Base-by-base conservation (phyloP, 2,329 filamentous ascomycete species). In the Didymella glomerata region DNA sequence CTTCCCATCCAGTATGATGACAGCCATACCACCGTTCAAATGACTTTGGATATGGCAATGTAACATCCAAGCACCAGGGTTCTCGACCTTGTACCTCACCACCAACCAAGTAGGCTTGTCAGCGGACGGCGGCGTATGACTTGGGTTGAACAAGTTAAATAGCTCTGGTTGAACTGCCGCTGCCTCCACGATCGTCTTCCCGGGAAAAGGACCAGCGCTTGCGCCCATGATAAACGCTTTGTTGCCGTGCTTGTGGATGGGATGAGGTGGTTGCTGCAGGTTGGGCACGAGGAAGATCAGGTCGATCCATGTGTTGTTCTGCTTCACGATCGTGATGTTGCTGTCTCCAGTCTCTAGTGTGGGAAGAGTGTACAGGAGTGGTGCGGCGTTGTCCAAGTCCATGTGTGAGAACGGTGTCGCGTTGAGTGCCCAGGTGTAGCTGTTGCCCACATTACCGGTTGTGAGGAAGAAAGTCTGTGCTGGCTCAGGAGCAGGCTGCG, bases 221-320 rank as follows among this genome's bases (percentile, higher is more conserved):
- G 74, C 57, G 1, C 86, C 87, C 32, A 89, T 80, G 20, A 82
- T 74, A 65, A 81, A 88, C 76, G 84, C 85, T 69, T 86, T 87
- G 66, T 83, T 85, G 46, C 83, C 82, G 73, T 89, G 87, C 77
- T 88, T 88, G 79, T 89, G 87, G 49, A 89, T 84, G 0, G 85
- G 84, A 58, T 89, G 87, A 10, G 83, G 78, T 4, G 82, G 85
- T 66, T 86, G 83, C 4, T 57, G 50, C 18, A 52, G 53, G 6
- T 63, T 65, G 1, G 59, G 49, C 6, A 69, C 65, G 14, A 65
- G 45, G 60, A 76, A 65, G 44, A 76, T 62, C 2, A 76, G 62
- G 36, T 77, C 73, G 9, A 77, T 61, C 72, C 72, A 76, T 1
- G 72, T 72, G 36, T 68, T 65, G 48, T 76, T 76, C 46, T 70